Percentiles rank a stretch among this genome's conserved stretches.
Conservation (phyloP, 2,329 filamentous ascomycete genomes). For the Alternaria atra region DNA sequence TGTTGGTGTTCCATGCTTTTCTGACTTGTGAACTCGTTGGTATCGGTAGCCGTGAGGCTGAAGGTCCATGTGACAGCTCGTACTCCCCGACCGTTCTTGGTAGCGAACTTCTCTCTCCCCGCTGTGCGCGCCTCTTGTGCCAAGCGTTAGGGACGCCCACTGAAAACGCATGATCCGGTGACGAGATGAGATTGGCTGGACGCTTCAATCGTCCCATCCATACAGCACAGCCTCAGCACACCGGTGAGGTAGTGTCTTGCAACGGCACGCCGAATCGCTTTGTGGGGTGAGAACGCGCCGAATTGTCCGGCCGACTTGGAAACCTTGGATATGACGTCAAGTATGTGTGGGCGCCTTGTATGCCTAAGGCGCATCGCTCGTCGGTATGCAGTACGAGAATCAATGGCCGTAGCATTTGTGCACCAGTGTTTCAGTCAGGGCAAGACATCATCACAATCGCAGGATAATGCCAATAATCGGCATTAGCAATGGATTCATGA, state of each 20-base stretch:
- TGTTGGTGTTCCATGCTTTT: neutral
- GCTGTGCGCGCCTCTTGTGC: conserved; percentile 1
- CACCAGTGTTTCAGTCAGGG: neutral
- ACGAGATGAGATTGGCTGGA: conserved; percentile 7
- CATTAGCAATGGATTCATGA: neutral
- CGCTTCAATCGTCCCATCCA: neutral
- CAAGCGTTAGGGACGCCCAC: neutral
- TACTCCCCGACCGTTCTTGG: neutral
- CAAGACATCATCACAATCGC: neutral
- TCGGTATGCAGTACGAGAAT: neutral
- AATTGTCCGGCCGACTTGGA: conserved; percentile 7
- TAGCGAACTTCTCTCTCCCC: neutral
- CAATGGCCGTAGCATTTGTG: neutral
- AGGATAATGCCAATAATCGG: neutral
- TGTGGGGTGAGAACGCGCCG: conserved; percentile 7
- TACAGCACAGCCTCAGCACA: conserved; percentile 11
- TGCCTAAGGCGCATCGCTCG: neutral
- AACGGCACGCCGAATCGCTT: neutral
- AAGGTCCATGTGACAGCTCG: neutral
- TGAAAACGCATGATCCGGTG: neutral
- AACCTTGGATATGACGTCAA: conserved; percentile 6
- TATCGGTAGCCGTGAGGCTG: neutral
- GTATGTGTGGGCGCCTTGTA: neutral
- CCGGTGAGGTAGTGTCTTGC: neutral
- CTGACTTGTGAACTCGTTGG: neutral